Evolutionary conservation across 75 land plant genomes (phyloP).

Genomic region (Picea glauca): DNA sequence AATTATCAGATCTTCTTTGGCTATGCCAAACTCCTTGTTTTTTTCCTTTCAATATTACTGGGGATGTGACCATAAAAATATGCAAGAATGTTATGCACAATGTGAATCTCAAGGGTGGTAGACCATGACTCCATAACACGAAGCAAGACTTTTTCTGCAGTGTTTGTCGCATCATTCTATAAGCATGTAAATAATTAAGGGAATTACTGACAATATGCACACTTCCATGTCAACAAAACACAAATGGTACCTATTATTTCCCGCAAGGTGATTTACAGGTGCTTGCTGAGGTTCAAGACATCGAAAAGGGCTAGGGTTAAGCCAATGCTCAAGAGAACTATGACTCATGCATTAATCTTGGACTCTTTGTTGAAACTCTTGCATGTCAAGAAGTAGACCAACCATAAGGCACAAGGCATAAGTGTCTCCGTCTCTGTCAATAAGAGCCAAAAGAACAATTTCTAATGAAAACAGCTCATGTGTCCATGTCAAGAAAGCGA

Average conservation of each 20-base stretch:
- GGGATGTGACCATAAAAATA: too few relatives aligned
- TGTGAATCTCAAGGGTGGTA: too few relatives aligned
- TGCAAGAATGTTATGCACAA: too few relatives aligned
- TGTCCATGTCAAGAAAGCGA: constrained; percentile 79
- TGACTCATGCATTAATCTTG: constrained; percentile 45
- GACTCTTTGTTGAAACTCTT: constrained; percentile 89
- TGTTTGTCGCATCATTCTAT: constrained; percentile 89
- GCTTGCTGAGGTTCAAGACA: constrained; percentile 82
- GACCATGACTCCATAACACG: too few relatives aligned
- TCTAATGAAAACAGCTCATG: constrained; percentile 92
- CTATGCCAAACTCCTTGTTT: constrained; percentile 25
- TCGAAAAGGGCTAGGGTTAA: constrained; percentile 57
- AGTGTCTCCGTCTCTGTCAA: constrained; percentile 95
- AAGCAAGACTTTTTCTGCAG: constrained; percentile 71
- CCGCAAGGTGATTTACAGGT: constrained; percentile 86
- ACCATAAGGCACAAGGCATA: constrained; percentile 95
- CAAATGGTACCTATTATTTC: constrained; percentile 37
- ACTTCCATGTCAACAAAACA: constrained; percentile 88
- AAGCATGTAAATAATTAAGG: constrained; percentile 71
- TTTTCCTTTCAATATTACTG: too few relatives aligned
- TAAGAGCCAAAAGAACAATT: constrained; percentile 87
- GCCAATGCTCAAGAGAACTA: constrained; percentile 83
- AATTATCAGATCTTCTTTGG: constrained; percentile 20
- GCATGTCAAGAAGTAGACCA: constrained; percentile 17
- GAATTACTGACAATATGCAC: constrained; percentile 80